phyloP scores from a whole-genome alignment of 2,329 filamentous ascomycete species.

The Scolecobasidium constrictum region DNA sequence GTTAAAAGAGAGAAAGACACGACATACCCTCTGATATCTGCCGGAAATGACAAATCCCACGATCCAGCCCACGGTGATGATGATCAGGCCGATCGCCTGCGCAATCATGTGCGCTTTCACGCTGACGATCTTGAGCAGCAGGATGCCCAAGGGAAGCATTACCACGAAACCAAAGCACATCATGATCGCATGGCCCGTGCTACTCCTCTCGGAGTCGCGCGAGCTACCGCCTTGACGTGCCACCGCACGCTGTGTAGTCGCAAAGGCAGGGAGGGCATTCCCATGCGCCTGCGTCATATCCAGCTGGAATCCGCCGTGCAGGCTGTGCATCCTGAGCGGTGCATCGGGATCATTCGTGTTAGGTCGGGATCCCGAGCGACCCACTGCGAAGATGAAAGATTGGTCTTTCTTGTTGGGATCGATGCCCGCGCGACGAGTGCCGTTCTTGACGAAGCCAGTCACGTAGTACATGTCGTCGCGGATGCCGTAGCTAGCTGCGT shows the following conservation, averaged over 20 bases:
- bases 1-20: not conserved
- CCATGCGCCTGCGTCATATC: slow-evolving; percentile 36
- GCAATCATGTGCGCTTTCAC: slow-evolving; percentile 45
- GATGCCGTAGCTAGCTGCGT: slow-evolving; percentile 30
- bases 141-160: slow-evolving; percentile 44
- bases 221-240: slow-evolving; percentile 10
- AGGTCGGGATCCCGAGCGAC: slow-evolving; percentile 33
- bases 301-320: slow-evolving; percentile 45
- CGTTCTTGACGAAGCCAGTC: slow-evolving; percentile 40
- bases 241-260: slow-evolving; percentile 14
- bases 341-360: slow-evolving; percentile 33
- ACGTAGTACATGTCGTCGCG: slow-evolving; percentile 32
- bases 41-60: slow-evolving; percentile 44
- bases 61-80: slow-evolving; percentile 39
- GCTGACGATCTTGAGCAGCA: slow-evolving; percentile 41
- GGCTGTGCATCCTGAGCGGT: slow-evolving; percentile 40
- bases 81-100: slow-evolving; percentile 38
- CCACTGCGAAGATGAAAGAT: slow-evolving; percentile 46
- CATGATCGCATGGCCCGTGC: slow-evolving; percentile 26
- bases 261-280: slow-evolving; percentile 18
- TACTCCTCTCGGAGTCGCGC: slow-evolving; percentile 18
- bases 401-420: slow-evolving; percentile 38
- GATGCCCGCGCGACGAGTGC: slow-evolving; percentile 32
- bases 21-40: slow-evolving; percentile 45
- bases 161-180: slow-evolving; percentile 48